phyloP scores from a whole-genome alignment of 352 stramenopile species.

The Thalassiosira tumida region DNA sequence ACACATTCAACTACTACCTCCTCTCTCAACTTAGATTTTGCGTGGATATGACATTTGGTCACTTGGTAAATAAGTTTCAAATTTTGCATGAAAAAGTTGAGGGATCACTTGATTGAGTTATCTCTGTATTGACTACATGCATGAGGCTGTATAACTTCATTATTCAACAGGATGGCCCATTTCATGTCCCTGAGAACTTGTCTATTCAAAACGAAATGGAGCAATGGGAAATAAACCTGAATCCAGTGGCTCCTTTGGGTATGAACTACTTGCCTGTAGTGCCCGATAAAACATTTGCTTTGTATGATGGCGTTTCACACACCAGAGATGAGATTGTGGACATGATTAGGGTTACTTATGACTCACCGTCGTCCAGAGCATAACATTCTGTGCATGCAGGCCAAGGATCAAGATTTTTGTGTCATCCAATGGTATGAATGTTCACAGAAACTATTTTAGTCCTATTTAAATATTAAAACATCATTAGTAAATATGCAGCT shows the following conservation, averaged over 20 bases:
- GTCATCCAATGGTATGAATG: background rate
- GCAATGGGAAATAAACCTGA: background rate
- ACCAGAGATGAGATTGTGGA: constrained; percentile 18
- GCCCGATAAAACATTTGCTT: constrained; percentile 11
- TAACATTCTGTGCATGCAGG: background rate
- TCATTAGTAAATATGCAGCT: background rate
- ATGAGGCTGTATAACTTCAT: constrained; percentile 63
- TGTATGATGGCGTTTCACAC: constrained; percentile 12
- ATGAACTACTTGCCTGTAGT: constrained; percentile 37
- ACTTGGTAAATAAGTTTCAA: constrained; percentile 66
- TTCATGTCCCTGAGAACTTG: background rate
- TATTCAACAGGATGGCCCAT: constrained; percentile 1
- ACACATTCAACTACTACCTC: constrained; percentile 79
- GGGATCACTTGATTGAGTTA: constrained; percentile 12
- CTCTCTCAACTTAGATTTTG: constrained; percentile 83
- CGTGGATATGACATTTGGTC: constrained; percentile 85
- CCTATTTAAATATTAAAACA: background rate
- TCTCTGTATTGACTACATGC: constrained; percentile 29
- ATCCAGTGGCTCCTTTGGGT: constrained; percentile 1
- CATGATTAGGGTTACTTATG: background rate
- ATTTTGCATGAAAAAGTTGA: constrained; percentile 60
- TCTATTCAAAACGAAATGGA: background rate
- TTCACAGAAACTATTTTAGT: background rate
- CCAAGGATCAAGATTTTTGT: too few species aligned
- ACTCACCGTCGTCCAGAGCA: background rate